Conservation (phyloP, 2,329 filamentous ascomycete genomes). For the Thermoascus crustaceus region DNA sequence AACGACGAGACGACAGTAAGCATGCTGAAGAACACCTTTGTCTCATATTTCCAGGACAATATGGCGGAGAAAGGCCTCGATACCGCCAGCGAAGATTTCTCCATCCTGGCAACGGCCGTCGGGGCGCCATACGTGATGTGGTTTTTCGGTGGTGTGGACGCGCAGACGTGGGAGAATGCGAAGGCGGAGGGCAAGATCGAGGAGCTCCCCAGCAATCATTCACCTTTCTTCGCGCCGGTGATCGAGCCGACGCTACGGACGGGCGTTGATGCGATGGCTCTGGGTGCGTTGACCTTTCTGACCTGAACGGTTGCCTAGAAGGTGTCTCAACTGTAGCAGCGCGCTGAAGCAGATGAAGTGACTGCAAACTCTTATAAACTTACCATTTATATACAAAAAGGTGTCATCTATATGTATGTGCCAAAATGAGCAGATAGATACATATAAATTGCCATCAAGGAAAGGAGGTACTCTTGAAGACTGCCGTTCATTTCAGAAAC, state of each 20-base stretch:
- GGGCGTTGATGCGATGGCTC: conserved; percentile 44
- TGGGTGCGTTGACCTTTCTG: conserved; percentile 40
- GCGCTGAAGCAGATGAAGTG: conserved; percentile 8
- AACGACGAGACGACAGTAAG: conserved; percentile 43
- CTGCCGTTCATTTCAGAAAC: too few species aligned
- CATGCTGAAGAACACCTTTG: conserved; percentile 38
- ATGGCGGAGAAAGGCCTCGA: conserved; percentile 34
- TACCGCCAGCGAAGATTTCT: conserved; percentile 50
- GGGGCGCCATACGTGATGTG: conserved; percentile 47
- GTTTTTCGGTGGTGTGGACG: conserved; percentile 47
- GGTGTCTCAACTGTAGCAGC: neutral
- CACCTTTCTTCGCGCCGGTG: conserved; percentile 48
- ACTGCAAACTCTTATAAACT: too few species aligned
- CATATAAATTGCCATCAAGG: too few species aligned
- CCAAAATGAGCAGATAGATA: too few species aligned
- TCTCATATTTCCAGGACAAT: conserved; percentile 36
- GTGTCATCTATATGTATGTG: too few species aligned
- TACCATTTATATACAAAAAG: conserved; percentile 7
- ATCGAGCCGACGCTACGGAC: conserved; percentile 48
- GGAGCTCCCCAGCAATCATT: conserved; percentile 51
- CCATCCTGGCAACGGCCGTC: conserved; percentile 44
- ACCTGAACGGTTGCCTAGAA: neutral
- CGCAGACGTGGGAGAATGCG: conserved; percentile 41
- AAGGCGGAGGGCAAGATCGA: conserved; percentile 38
- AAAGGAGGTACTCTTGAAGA: too few species aligned